These are phyloP conservation scores for Anacardium occidentale DNA, from an alignment of 345 rosid species.

Conservation along the genomic window DNA sequence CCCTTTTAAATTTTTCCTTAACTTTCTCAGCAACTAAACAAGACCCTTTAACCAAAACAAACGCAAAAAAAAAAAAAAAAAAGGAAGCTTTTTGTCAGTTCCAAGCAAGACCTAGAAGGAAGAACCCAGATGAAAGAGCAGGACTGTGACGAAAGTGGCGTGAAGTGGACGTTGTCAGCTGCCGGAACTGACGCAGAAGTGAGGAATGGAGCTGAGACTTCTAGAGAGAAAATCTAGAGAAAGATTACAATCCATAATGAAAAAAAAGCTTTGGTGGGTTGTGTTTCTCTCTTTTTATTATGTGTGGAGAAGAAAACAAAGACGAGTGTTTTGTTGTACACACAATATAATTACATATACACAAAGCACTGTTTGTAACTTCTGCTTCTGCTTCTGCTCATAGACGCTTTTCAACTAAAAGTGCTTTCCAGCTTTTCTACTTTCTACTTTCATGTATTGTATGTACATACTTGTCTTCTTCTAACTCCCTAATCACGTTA, in stretches of 20 bases:
- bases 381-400: background rate
- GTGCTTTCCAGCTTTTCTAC: too few relatives aligned
- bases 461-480: too few relatives aligned
- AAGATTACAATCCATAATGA: slow-evolving; percentile 37
- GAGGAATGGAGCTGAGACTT: slow-evolving; percentile 30
- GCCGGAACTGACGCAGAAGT: slow-evolving; percentile 20
- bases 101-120: slow-evolving; percentile 1
- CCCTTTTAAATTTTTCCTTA: background rate
- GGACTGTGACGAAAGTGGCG: too few relatives aligned
- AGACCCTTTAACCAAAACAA: background rate
- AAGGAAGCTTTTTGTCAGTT: background rate
- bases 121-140: slow-evolving; percentile 22
- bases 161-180: slow-evolving; percentile 12
- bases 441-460: background rate
- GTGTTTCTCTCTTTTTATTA: slow-evolving; percentile 22
- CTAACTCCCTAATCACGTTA: too few relatives aligned
- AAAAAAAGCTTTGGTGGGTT: slow-evolving; percentile 8
- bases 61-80: slow-evolving; percentile 5
- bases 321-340: slow-evolving; percentile 2
- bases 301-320: slow-evolving; percentile 34
- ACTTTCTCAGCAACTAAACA: slow-evolving; percentile 17
- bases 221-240: slow-evolving; percentile 23
- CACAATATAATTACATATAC: background rate
- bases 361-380: background rate
- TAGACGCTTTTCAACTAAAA: too few relatives aligned